Conservation (phyloP, 208 protist species). For the Trichomonas vaginalis region DNA sequence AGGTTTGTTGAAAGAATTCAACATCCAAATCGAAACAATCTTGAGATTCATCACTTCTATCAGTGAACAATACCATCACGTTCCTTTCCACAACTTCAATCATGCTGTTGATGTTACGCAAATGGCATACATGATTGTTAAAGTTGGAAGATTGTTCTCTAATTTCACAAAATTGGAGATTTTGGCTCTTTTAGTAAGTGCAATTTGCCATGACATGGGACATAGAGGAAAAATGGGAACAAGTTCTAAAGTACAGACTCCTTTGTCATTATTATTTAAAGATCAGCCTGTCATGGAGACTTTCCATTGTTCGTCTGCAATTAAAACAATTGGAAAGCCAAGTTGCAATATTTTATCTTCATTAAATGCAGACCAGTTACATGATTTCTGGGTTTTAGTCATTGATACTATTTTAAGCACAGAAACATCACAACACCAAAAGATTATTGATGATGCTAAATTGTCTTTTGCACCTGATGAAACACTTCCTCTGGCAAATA, state of each 20-base stretch:
- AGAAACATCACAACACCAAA: neutral
- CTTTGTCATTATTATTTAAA: neutral
- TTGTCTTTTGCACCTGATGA: neutral
- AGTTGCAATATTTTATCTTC: neutral
- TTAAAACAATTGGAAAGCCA: neutral
- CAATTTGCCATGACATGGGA: conserved; percentile 1
- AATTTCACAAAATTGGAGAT: neutral
- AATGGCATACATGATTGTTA: neutral
- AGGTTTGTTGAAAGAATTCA: neutral
- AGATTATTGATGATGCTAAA: neutral
- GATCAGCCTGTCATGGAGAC: conserved; percentile 8
- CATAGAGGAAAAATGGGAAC: neutral
- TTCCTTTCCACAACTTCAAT: neutral
- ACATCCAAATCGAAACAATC: neutral
- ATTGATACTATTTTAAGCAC: neutral
- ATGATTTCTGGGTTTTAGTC: neutral
- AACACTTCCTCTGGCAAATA: neutral
- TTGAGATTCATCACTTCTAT: neutral
- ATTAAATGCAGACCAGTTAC: neutral
- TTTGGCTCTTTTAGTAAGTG: neutral
- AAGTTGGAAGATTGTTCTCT: neutral
- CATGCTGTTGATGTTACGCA: neutral
- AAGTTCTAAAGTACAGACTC: neutral
- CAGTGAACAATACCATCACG: neutral
- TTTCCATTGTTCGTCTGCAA: neutral